Evolutionary conservation across 208 protist genomes (phyloP), one percentile per base, ranked within the genome.

Genomic region (Endotrypanum monterogeii): DNA sequence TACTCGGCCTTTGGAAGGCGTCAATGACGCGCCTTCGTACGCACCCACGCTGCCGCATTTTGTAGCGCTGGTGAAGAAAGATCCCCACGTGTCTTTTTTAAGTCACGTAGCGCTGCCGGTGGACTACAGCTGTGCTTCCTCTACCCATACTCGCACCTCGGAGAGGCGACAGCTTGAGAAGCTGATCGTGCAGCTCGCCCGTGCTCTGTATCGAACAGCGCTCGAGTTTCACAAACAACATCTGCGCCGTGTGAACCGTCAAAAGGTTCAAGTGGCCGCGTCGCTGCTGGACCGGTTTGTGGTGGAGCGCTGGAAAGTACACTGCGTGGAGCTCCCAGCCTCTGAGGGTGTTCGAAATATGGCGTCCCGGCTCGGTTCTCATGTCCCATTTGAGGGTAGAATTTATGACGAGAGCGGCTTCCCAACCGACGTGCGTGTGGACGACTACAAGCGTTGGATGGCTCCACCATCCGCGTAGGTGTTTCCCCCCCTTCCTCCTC

Each of bases 381-480:
- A 86, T 62, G 75, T 78, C 23, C 89, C 88, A 5, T 95, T 96
- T 67, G 92, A 87, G 62, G 60, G 75, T 6, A 86, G 92, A 39
- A 79, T 83, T 25, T 62, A 93, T 28, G 86, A 95, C 74, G 84
- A 87, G 50, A 82, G 61, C 54, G 92, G 92, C 35, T 95, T 94
- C 76, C 74, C 85, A 1, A 94, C 89, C 2, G 89, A 93, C 37
- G 92, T 90, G 12, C 86, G 90, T 18, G 71, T 87, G 6, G 92
- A 95, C 28, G 92, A 96, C 80, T 96, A 95, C 67, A 62, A 74
- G 48, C 84, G 92, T 2, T 96, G 90, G 92, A 96, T 94, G 92
- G 83, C 83, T 2, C 54, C 91, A 2, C 82, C 72, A 23, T 37
- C 77, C 5, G 60, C 37, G 28, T 63, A 44, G 63, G 18, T 18